phyloP scores from a whole-genome alignment of 306 rosid genomes.

The Styphnolobium japonicum region DNA sequence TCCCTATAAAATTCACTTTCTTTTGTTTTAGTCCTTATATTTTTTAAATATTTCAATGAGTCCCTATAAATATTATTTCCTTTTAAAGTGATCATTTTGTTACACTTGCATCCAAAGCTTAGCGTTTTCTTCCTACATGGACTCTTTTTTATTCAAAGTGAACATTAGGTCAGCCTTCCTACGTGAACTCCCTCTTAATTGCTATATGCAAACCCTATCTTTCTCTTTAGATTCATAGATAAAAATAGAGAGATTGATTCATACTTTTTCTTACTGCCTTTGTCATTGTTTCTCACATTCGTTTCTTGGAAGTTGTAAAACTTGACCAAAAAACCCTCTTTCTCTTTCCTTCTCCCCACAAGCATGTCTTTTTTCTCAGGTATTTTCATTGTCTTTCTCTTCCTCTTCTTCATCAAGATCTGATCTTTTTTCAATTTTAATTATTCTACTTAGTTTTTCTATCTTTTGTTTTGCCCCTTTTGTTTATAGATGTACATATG shows the following conservation, averaged over 20 bases:
- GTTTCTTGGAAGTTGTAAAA: slow-evolving; percentile 40
- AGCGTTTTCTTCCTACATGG: too few relatives aligned
- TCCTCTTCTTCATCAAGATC: slow-evolving; percentile 21
- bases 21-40: too few relatives aligned
- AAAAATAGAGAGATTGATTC: slow-evolving; percentile 16
- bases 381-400: not conserved
- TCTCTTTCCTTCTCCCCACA: not conserved
- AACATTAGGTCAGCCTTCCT: too few relatives aligned
- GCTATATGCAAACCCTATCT: slow-evolving; percentile 51
- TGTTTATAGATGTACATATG: slow-evolving; percentile 18
- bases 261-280: slow-evolving; percentile 33
- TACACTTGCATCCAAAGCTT: too few relatives aligned
- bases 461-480: not conserved
- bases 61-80: too few relatives aligned
- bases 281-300: slow-evolving; percentile 25
- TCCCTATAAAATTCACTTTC: too few relatives aligned
- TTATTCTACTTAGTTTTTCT: slow-evolving; percentile 1
- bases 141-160: too few relatives aligned
- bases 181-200: too few relatives aligned
- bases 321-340: slow-evolving; percentile 24
- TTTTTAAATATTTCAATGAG: too few relatives aligned
- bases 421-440: not conserved
- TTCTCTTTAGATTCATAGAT: slow-evolving; percentile 3
- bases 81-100: too few relatives aligned
- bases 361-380: slow-evolving; percentile 25